phyloP scores from a whole-genome alignment of 192 early-diverging fungal species.

The Coemansia guatemalensis region DNA sequence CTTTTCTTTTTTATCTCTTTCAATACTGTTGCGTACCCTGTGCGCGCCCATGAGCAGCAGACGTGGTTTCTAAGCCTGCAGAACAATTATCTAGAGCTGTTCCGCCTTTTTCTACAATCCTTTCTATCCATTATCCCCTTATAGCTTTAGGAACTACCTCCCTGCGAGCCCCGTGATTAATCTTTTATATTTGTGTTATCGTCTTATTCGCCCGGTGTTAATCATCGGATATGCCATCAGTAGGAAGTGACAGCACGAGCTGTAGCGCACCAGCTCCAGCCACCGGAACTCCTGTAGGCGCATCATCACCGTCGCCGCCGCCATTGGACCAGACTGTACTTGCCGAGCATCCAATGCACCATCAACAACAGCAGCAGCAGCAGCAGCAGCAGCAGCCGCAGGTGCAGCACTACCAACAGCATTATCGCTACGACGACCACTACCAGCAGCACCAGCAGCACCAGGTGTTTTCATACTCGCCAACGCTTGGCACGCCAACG shows the following conservation, averaged over 20 bases:
- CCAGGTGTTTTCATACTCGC: constrained; percentile 8
- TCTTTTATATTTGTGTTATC: no score
- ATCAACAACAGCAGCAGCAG: background rate
- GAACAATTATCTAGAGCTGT: no score
- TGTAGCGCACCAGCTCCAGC: constrained; percentile 9
- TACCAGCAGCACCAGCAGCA: constrained; percentile 13
- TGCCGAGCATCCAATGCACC: background rate
- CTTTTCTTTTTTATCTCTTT: no score
- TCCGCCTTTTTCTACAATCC: no score
- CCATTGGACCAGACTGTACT: background rate
- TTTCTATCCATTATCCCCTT: no score
- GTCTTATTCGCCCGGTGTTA: no score
- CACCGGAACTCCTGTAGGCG: background rate
- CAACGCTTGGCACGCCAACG: constrained; percentile 15
- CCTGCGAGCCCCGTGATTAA: no score
- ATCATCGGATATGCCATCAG: constrained; percentile 24
- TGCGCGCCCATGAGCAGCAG: no score
- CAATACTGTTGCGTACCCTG: no score
- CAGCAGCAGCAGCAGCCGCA: constrained; percentile 13
- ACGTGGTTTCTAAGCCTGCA: no score
- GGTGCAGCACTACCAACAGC: constrained; percentile 2
- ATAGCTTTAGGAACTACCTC: no score
- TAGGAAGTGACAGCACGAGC: constrained; percentile 23
- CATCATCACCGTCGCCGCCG: constrained; percentile 3
- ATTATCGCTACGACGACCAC: background rate